Evolutionary conservation across 345 rosid species (phyloP), one percentile per base, ranked within the genome.

Genomic region (Eucalyptus guilfoylei): DNA sequence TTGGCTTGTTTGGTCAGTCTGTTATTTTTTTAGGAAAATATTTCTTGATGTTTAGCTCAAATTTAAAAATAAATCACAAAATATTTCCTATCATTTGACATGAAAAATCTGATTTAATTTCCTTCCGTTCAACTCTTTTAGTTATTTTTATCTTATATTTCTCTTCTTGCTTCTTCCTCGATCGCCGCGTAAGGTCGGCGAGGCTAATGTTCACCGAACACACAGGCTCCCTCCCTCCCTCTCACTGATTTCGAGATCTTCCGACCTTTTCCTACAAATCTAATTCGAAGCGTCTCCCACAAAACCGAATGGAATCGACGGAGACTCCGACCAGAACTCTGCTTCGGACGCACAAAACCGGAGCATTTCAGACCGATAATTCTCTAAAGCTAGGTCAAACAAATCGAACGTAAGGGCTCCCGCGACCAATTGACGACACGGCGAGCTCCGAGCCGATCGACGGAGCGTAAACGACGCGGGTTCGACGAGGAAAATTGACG

Each of bases 161-260:
- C 62, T 55, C 12, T 55, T 55, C 28, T 55, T 55, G 60, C 60
- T 55, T 55, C 60, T 21, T 23, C 60, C 60, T 50, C 55, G 52
- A 49, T 49, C 19, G 21, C 52, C 52, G 52, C 52, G 52, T 17
- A 17, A 49, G 52, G 52, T 6, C 0, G 17, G 52, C 52, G 23
- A 50, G 54, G 54, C 54, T 16, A 50, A 96, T 95, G 86, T 88
- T 89, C 89, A 67, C 6, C 80, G 40, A 67, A n/a, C 80, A 2
- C 40, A n/a, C 23, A 8, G 80, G 34, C 64, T 60, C 49, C 87
- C 83, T 13, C 13, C 54, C 54, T 47, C 42, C 40, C 10, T 81
- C 89, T 49, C 86, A 52, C 9, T 76, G 30, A 52, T 42, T 72
- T 69, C 85, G 62, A 69, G 62, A 37, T 89, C 90, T 80, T 47